Evolutionary conservation across 2,329 filamentous ascomycete species (phyloP), one percentile per base, ranked within the genome.

Genomic region (Aspergillus sergii): DNA sequence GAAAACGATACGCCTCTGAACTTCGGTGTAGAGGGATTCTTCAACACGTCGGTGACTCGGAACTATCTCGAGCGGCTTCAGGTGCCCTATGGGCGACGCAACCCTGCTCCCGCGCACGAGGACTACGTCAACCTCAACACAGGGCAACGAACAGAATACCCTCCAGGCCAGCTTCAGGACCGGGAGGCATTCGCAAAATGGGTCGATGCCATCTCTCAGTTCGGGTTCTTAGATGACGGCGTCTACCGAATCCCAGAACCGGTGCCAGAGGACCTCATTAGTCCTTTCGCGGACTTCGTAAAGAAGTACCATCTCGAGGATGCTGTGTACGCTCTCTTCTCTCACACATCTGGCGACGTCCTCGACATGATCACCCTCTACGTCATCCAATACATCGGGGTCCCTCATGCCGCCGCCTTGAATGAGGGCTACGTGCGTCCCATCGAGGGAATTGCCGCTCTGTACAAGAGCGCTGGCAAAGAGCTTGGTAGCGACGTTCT

Each of bases 401-500:
- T 54, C 28, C 45, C 51, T 19, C 6, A 41, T 14, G 45, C 55
- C 6, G 39, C 21, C 4, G 36, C 45, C 12, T 21, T 54, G 53
- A 57, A 50, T 11, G 53, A 45, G n/a, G 41, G 41, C 41, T 45
- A 45, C 8, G 16, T 45, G 14, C 39, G 48, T 14, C 32, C 26
- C 21, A 46, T 50, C 43, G 23, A 36, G 3, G 43, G 59, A 34
- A 61, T 51, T 21, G 11, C 26, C 2, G 59, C 46, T 1, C 21
- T 66, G 8, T 66, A 64, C 54, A 4, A 2, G 5, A 43, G 36
- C 36, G 62, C 56, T 12, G 16, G 6, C 3, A 14, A 16, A 2
- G 45, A 57, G 10, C 56, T 66, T 4, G 74, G 73, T 12, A 56
- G 69, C 1, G 77, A 80, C 32, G 75, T 82, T 2, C 68, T 81